These are phyloP conservation scores for Hygrophila difformis DNA, from an alignment of 257 asterid species.

Conservation along the genomic window DNA sequence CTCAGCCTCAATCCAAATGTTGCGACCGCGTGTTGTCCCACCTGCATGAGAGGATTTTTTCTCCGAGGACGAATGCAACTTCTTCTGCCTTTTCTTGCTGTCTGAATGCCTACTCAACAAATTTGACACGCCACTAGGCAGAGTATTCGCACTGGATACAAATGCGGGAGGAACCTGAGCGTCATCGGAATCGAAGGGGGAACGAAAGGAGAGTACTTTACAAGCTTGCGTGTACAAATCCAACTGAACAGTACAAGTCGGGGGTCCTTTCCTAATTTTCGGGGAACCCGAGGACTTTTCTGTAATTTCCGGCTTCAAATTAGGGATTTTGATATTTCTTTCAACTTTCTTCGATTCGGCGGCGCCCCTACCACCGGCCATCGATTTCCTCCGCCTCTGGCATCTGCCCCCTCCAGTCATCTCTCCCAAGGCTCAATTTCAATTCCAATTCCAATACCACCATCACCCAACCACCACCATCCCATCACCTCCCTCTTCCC, in stretches of 20 bases:
- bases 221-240: conserved; percentile 71
- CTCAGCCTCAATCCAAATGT: conserved; percentile 66
- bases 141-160: conserved; percentile 27
- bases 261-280: conserved; percentile 44
- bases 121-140: conserved; percentile 62
- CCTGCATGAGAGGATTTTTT: conserved; percentile 42
- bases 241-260: conserved; percentile 23
- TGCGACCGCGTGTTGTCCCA: conserved; percentile 38
- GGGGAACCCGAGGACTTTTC: conserved; percentile 43
- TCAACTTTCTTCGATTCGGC: conserved; percentile 33
- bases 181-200: conserved; percentile 69
- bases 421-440: conserved; percentile 34
- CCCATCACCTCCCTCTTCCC: conserved; percentile 24
- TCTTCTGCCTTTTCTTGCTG: conserved; percentile 69
- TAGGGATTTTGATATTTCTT: conserved; percentile 28
- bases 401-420: conserved; percentile 65
- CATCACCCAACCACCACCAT: conserved; percentile 33
- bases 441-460: too few species aligned
- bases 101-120: conserved; percentile 58
- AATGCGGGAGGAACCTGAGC: conserved; percentile 29
- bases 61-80: conserved; percentile 52
- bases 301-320: conserved; percentile 38
- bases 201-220: conserved; percentile 60
- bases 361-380: conserved; percentile 56
- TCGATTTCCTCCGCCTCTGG: conserved; percentile 52